Conservation (phyloP, 108 stramenopile genomes). For the Cylindrotheca fusiformis region DNA sequence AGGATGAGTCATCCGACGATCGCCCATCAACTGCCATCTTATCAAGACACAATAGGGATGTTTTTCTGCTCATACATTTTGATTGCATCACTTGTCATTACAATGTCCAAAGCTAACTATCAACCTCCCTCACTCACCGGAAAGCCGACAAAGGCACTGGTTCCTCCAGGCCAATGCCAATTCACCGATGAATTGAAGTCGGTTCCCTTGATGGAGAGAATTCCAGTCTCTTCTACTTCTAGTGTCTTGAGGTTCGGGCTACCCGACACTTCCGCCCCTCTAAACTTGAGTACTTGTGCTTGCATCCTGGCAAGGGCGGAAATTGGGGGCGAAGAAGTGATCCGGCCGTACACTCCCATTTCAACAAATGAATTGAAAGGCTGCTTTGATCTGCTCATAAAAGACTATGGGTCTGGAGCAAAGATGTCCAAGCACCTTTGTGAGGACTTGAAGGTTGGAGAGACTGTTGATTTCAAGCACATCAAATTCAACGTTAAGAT, state of each 20-base stretch:
- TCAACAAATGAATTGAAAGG: conserved; percentile 84
- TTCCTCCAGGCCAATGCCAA: conserved; percentile 72
- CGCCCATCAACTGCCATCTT: too few species aligned
- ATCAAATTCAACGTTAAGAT: conserved; percentile 87
- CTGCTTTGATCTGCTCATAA: conserved; percentile 89
- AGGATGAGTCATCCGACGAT: too few species aligned
- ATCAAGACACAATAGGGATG: too few species aligned
- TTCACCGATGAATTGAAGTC: conserved; percentile 52
- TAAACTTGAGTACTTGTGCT: conserved; percentile 85
- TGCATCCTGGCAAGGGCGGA: conserved; percentile 86
- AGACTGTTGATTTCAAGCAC: conserved; percentile 79
- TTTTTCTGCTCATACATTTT: too few species aligned
- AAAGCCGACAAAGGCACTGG: conserved; percentile 22
- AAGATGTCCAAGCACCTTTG: conserved; percentile 59
- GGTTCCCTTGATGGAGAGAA: conserved; percentile 53
- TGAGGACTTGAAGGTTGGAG: conserved; percentile 36
- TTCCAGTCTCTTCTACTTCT: conserved; percentile 52
- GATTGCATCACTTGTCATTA: conserved; percentile 2
- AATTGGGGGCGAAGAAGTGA: conserved; percentile 47
- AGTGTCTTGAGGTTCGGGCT: conserved; percentile 69
- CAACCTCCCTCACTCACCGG: conserved; percentile 5
- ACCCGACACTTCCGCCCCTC: conserved; percentile 46
- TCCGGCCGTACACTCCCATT: conserved; percentile 94
- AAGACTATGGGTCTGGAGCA: conserved; percentile 67
- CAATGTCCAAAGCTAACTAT: conserved; percentile 14